Conservation (phyloP, 345 rosid genomes). For the Eucalyptus erythrocorys region DNA sequence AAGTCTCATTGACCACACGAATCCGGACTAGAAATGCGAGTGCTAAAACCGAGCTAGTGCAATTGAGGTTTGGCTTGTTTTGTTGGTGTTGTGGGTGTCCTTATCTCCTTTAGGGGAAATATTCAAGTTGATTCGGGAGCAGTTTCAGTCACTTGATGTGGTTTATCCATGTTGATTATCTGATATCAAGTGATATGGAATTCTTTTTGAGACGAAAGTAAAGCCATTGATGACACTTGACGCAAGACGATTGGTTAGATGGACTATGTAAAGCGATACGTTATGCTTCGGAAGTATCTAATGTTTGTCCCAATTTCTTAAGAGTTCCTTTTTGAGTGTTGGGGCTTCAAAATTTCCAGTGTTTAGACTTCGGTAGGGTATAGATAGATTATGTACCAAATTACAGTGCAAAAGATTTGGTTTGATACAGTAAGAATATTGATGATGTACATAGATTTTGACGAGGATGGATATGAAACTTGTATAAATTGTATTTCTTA, state of each 20-base stretch:
- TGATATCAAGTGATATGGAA: not conserved
- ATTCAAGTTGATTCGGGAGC: not conserved
- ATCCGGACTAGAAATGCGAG: not conserved
- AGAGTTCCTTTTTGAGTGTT: not conserved
- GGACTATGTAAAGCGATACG: not conserved
- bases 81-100: not conserved
- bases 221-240: not conserved
- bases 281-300: not conserved
- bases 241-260: not conserved
- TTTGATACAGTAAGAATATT: not conserved
- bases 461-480: not conserved
- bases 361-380: not conserved
- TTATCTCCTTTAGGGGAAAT: not conserved
- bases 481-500: not conserved
- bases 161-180: not conserved
- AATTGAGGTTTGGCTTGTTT: not conserved
- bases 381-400: not conserved
- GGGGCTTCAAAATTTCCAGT: not conserved
- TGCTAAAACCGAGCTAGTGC: not conserved
- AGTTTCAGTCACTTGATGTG: not conserved
- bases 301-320: not conserved
- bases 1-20: not conserved
- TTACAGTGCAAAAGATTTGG: not conserved
- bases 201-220: not conserved
- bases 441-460: not conserved